phyloP scores from a whole-genome alignment of 495 filamentous ascomycete genomes.

The Penicillium turbatum region DNA sequence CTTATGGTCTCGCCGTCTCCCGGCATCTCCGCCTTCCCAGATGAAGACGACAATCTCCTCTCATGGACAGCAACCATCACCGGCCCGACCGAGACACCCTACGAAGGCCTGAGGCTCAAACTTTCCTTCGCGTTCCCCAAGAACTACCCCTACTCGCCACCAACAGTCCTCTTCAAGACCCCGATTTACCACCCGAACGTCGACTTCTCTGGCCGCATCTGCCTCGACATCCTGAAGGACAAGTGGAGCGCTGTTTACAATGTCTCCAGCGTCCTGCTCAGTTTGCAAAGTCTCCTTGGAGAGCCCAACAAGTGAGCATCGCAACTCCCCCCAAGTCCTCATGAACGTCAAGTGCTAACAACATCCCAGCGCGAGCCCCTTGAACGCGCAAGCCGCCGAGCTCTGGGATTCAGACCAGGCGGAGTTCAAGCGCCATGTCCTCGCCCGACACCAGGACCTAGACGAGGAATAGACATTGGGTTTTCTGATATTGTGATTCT shows the following conservation, averaged over 20 bases:
- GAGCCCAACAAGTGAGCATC: slow-evolving; percentile 90
- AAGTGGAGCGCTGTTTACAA: slow-evolving; percentile 98
- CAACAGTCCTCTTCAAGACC: slow-evolving; percentile 88
- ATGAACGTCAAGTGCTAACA: slow-evolving; percentile 9
- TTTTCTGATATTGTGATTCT: slow-evolving; percentile 14
- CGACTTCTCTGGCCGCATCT: slow-evolving; percentile 88
- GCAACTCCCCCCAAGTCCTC: slow-evolving; percentile 11
- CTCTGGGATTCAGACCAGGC: slow-evolving; percentile 87
- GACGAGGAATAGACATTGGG: slow-evolving; percentile 45
- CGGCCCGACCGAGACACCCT: slow-evolving; percentile 88
- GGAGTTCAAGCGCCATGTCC: slow-evolving; percentile 78
- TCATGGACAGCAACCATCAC: slow-evolving; percentile 91
- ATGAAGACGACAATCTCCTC: slow-evolving; percentile 82
- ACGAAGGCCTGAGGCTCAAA: slow-evolving; percentile 84
- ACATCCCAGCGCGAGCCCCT: slow-evolving; percentile 69
- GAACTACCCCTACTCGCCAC: slow-evolving; percentile 92
- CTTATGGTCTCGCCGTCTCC: slow-evolving; percentile 93
- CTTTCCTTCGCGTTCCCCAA: slow-evolving; percentile 86
- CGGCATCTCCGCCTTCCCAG: slow-evolving; percentile 92
- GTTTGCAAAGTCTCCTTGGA: slow-evolving; percentile 89
- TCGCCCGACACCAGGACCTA: slow-evolving; percentile 58
- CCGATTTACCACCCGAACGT: slow-evolving; percentile 94
- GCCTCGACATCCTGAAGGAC: slow-evolving; percentile 95
- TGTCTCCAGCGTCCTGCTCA: slow-evolving; percentile 85
- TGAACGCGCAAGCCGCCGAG: slow-evolving; percentile 95